Conservation (phyloP, 2,329 filamentous ascomycete species). For the Diaporthe citrichinensis region DNA sequence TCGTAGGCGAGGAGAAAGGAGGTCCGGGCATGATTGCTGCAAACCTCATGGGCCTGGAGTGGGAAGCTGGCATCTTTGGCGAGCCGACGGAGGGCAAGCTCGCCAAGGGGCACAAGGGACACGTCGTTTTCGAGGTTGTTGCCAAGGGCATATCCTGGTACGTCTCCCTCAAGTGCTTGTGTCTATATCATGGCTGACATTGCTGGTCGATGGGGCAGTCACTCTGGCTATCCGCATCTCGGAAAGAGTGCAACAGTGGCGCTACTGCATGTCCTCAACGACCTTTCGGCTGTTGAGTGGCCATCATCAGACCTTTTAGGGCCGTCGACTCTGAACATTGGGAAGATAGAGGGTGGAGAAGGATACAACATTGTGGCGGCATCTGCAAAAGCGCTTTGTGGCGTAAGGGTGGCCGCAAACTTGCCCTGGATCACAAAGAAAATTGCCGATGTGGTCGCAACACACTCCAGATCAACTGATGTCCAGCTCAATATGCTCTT, state of each 20-base stretch:
- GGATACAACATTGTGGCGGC: slow-evolving; percentile 57
- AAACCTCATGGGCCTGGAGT: slow-evolving; percentile 62
- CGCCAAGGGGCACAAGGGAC: slow-evolving; percentile 80
- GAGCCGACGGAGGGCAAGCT: slow-evolving; percentile 81
- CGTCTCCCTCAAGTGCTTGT: not conserved
- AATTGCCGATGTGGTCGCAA: slow-evolving; percentile 50
- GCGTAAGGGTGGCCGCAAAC: slow-evolving; percentile 55
- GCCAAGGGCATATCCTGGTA: slow-evolving; percentile 71
- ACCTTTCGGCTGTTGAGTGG: slow-evolving; percentile 49
- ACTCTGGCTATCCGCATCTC: slow-evolving; percentile 54
- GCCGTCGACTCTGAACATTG: slow-evolving; percentile 56
- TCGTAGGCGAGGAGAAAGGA: slow-evolving; percentile 77
- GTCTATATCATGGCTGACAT: not conserved
- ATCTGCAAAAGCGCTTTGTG: slow-evolving; percentile 55
- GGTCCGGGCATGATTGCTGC: slow-evolving; percentile 75
- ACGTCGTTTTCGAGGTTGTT: slow-evolving; percentile 68
- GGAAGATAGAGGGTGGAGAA: slow-evolving; percentile 55
- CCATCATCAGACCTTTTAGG: slow-evolving; percentile 55
- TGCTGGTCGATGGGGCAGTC: slow-evolving; percentile 41
- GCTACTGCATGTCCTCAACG: slow-evolving; percentile 51
- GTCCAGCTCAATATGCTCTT: slow-evolving; percentile 53
- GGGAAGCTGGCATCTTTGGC: slow-evolving; percentile 78
- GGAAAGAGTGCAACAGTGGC: slow-evolving; percentile 52
- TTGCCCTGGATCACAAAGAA: slow-evolving; percentile 51
- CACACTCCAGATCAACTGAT: slow-evolving; percentile 46